phyloP scores from a whole-genome alignment of 1,139 yeast species.

The Blastobotrys aristatus region DNA sequence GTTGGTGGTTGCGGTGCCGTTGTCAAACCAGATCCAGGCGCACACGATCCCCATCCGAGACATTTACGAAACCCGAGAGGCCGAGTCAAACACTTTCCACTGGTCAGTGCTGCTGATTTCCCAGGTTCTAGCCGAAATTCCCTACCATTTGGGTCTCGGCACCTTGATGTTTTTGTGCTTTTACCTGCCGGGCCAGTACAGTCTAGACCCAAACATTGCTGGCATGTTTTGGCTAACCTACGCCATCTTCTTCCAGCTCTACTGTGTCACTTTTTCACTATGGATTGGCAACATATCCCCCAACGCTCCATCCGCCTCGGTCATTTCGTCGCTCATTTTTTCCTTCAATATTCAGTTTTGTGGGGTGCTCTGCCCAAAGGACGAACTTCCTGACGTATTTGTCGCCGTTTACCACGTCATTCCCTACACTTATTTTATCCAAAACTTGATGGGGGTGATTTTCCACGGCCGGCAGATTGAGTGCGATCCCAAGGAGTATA shows the following conservation, averaged over 20 bases:
- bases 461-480: constrained; percentile 52
- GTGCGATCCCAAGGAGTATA: constrained; percentile 48
- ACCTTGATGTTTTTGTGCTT: constrained; percentile 49
- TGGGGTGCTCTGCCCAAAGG: constrained; percentile 58
- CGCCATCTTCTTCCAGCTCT: constrained; percentile 51
- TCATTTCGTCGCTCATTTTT: constrained; percentile 48
- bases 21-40: constrained; percentile 54
- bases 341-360: constrained; percentile 52
- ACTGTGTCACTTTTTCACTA: constrained; percentile 51
- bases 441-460: constrained; percentile 46
- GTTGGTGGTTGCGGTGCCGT: constrained; percentile 47
- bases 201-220: constrained; percentile 45
- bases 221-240: constrained; percentile 53
- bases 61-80: constrained; percentile 57
- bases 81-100: constrained; percentile 60
- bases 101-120: constrained; percentile 53
- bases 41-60: constrained; percentile 53
- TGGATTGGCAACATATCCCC: constrained; percentile 54
- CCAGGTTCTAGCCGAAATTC: constrained; percentile 50
- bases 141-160: constrained; percentile 50
- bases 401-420: constrained; percentile 62
- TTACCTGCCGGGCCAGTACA: constrained; percentile 52
- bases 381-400: constrained; percentile 59
- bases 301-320: constrained; percentile 58
- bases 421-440: constrained; percentile 62